Evolutionary conservation across 306 rosid genomes (phyloP), one percentile per base, ranked within the genome.

Genomic region (Senna siamea): DNA sequence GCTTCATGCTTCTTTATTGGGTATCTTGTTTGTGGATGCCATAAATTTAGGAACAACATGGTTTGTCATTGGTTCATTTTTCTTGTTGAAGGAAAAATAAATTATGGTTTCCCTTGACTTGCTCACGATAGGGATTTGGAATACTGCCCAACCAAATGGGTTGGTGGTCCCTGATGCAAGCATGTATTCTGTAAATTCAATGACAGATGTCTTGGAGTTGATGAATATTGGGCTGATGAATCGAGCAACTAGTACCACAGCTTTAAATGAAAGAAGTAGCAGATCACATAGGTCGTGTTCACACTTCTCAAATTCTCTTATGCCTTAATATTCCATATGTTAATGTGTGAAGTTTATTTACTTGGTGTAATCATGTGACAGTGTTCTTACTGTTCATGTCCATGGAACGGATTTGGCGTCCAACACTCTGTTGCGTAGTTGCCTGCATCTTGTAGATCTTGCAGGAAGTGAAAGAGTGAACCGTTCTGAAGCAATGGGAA

Each of bases 381-480:
- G 98, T 79, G 92, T 95, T 85, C 92, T 95, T 75, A 88, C 98
- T 47, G 85, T 92, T 84, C 99, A 95, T 81, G 98, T 92, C 67
- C 97, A 89, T 43, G 99, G 99, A 19, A 81, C 53, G 80, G 99
- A 95, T 82, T 81, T 87, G 91, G 85, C 89, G 90, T 85, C 90
- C 32, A 88, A 83, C 71, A 72, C 89, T 52, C 60, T 93, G 63
- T 73, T 95, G 71, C 98, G 98, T 35, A 95, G 99, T 48, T 83
- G 87, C 69, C 88, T 95, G 38, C 98, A 95, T 85, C 82, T 95
- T 19, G 93, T 95, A 63, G 99, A 95, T 90, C 99, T 95, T 57
- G 99, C 98, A 2, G 98, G 99, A 58, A 95, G 99, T 75, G 99
- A 95, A 81, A 85, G 99, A 80, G 99, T 95, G 52, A 97, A 92